Evolutionary conservation across 2,329 filamentous ascomycete species (phyloP).

Genomic region (Pseudogymnoascus pannorum): DNA sequence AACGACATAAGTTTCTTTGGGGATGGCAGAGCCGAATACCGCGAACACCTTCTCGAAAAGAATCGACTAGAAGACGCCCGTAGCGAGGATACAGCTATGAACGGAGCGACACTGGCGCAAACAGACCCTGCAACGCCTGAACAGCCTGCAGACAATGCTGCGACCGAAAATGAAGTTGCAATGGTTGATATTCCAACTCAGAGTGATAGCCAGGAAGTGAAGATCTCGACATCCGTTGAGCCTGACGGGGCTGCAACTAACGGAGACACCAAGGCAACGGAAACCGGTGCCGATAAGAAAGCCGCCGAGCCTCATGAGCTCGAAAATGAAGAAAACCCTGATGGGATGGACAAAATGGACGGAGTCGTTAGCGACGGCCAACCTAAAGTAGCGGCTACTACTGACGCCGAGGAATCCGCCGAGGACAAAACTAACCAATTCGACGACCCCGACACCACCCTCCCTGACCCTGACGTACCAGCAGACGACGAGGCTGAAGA

Average conservation of each 20-base stretch:
- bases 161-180: background rate
- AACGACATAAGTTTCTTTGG: constrained; percentile 47
- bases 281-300: background rate
- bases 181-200: background rate
- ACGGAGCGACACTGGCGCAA: background rate
- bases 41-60: constrained; percentile 19
- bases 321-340: background rate
- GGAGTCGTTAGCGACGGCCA: background rate
- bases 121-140: background rate
- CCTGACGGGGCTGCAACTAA: background rate
- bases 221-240: background rate
- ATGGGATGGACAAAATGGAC: background rate
- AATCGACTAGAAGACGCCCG: constrained; percentile 18
- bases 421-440: background rate
- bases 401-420: background rate
- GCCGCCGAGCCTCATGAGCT: background rate
- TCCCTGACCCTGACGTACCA: constrained; percentile 3
- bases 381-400: background rate
- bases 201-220: background rate
- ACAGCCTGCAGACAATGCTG: background rate
- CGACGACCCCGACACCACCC: constrained; percentile 6
- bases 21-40: constrained; percentile 23
- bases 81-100: constrained; percentile 18
- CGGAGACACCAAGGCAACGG: background rate
- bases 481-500: constrained; percentile 5